These are phyloP conservation scores for Aeschynomene evenia DNA, from an alignment of 306 rosid species.

Conservation along the genomic window DNA sequence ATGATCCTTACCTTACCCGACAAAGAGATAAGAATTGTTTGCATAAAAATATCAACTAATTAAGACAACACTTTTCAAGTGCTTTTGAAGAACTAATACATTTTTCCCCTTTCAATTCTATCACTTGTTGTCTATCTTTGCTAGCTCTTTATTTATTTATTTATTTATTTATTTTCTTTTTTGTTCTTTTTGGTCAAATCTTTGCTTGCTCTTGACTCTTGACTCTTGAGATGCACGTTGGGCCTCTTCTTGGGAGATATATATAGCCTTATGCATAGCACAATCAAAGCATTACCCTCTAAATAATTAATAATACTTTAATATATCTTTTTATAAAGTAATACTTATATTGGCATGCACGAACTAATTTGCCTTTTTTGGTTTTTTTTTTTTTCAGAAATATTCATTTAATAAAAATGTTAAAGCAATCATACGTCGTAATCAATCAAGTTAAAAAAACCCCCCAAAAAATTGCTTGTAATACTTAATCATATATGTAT, in stretches of 20 bases:
- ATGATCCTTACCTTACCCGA: not conserved
- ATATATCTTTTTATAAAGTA: conserved; percentile 24
- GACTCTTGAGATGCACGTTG: conserved; percentile 7
- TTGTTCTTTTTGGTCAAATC: no score
- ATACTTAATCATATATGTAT: no score
- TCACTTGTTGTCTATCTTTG: conserved; percentile 25
- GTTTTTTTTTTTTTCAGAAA: conserved; percentile 3
- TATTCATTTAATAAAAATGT: not conserved
- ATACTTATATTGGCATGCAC: conserved; percentile 26
- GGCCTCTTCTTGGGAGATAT: not conserved
- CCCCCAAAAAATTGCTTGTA: not conserved
- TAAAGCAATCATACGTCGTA: conserved; percentile 4
- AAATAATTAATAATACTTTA: not conserved
- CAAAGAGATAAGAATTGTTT: not conserved
- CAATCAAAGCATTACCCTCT: not conserved
- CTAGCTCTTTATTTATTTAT: no score
- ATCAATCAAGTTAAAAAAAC: not conserved
- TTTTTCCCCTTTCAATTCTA: not conserved
- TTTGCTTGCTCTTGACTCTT: not conserved
- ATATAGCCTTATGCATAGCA: not conserved
- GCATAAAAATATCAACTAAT: conserved; percentile 1
- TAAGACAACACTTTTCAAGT: conserved; percentile 5
- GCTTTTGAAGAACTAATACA: conserved; percentile 6
- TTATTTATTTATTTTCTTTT: no score
- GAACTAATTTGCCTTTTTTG: conserved; percentile 20